Percentiles rank a stretch among this genome's conserved stretches.
These are phyloP conservation scores for Carex kokanica DNA, from an alignment of 176 grass and related monocot species.

Conservation along the genomic window DNA sequence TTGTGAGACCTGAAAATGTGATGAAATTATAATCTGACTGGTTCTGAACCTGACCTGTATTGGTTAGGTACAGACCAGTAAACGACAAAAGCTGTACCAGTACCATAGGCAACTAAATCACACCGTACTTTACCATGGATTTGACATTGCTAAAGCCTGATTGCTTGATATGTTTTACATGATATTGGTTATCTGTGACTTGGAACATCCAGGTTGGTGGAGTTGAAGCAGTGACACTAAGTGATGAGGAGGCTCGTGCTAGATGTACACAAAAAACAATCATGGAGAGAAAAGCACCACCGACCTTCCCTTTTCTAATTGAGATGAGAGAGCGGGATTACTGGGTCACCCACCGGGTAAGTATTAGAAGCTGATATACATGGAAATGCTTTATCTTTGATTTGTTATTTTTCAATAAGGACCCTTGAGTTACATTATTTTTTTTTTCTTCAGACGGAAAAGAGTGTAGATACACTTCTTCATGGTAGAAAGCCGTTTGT, in stretches of 20 bases:
- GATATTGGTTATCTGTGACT: slow-evolving; percentile 21
- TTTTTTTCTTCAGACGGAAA: slow-evolving; percentile 74
- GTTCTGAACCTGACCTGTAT: background rate
- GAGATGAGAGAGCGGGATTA: slow-evolving; percentile 94
- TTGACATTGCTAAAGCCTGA: background rate
- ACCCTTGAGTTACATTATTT: background rate
- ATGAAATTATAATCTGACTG: background rate
- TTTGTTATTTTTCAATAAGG: slow-evolving; percentile 1
- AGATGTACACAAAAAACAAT: slow-evolving; percentile 88
- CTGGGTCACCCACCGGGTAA: slow-evolving; percentile 88
- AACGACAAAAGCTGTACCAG: background rate
- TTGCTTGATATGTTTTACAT: background rate
- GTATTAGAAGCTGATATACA: slow-evolving; percentile 6
- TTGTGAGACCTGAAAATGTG: background rate
- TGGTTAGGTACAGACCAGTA: slow-evolving; percentile 1
- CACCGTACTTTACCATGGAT: background rate
- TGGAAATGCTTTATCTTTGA: background rate
- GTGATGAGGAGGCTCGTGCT: slow-evolving; percentile 89
- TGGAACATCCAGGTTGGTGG: slow-evolving; percentile 67
- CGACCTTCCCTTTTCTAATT: slow-evolving; percentile 94
- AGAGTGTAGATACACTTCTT: slow-evolving; percentile 87
- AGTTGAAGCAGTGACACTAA: slow-evolving; percentile 90
- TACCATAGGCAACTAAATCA: slow-evolving; percentile 6
- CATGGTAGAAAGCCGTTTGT: slow-evolving; percentile 84
- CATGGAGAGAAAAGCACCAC: slow-evolving; percentile 78